These are phyloP conservation scores for Aureobasidium sp. DNA, from an alignment of 2,329 filamentous ascomycete species.

Conservation along the genomic window DNA sequence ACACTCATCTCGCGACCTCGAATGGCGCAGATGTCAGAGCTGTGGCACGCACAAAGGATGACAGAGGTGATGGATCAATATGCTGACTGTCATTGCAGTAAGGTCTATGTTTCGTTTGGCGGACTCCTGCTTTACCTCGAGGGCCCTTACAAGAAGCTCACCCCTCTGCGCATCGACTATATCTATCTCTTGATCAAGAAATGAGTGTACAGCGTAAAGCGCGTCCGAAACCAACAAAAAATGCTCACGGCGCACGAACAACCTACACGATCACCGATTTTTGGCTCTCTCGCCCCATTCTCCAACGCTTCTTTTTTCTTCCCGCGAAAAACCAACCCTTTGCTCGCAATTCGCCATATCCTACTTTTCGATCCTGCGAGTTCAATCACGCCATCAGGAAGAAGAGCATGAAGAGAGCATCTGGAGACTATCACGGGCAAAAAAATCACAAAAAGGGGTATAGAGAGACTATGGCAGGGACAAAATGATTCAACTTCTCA, in stretches of 20 bases:
- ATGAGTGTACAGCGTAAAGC: conserved; percentile 41
- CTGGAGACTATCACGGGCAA: neutral
- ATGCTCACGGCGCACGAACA: neutral
- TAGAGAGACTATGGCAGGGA: neutral
- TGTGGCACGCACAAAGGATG: no score
- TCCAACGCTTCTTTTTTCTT: no score
- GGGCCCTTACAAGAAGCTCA: conserved; percentile 93
- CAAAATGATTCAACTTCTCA: neutral
- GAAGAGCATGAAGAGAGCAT: no score
- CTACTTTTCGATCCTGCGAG: no score
- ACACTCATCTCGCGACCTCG: no score
- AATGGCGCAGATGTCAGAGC: no score
- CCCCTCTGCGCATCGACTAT: conserved; percentile 83
- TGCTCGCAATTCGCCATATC: no score
- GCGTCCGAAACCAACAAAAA: no score
- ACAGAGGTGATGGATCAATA: no score
- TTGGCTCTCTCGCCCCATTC: no score
- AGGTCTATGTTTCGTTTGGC: conserved; percentile 90
- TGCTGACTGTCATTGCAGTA: conserved; percentile 31
- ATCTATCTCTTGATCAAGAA: conserved; percentile 93
- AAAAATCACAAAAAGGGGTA: neutral
- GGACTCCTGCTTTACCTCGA: conserved; percentile 85
- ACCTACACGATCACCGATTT: no score
- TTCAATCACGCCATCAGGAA: neutral
- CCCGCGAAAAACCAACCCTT: no score